Evolutionary conservation across 2,329 filamentous ascomycete genomes (phyloP).

Genomic region (Claviceps pazoutovae): DNA sequence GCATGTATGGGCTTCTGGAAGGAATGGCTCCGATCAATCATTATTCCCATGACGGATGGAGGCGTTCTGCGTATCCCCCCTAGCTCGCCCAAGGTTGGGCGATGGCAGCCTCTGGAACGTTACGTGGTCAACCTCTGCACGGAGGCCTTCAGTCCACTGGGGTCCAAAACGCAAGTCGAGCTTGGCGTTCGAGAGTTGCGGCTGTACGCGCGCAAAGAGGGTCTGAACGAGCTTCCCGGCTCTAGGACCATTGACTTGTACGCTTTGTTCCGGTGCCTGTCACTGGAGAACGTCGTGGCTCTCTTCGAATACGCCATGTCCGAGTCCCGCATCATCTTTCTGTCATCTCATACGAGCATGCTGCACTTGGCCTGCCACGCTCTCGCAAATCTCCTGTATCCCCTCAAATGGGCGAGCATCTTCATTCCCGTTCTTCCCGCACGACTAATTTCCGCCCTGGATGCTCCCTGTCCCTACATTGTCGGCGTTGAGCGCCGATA

Average conservation of each 20-base stretch:
- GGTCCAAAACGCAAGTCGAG: constrained; percentile 92
- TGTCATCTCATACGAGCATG: constrained; percentile 94
- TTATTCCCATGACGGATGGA: constrained; percentile 93
- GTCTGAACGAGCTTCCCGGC: constrained; percentile 80
- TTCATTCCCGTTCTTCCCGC: constrained; percentile 87
- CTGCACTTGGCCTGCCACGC: constrained; percentile 83
- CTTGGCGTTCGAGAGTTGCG: constrained; percentile 78
- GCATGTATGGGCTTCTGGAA: constrained; percentile 91
- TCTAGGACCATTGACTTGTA: constrained; percentile 87
- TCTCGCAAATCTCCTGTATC: constrained; percentile 74
- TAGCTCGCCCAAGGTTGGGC: constrained; percentile 78
- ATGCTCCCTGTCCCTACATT: constrained; percentile 93
- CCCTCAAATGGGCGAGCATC: constrained; percentile 83
- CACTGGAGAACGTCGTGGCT: constrained; percentile 81
- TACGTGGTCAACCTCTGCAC: constrained; percentile 96
- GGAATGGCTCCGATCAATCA: constrained; percentile 85
- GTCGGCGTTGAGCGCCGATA: constrained; percentile 91
- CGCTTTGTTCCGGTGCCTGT: constrained; percentile 78
- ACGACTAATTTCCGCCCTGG: constrained; percentile 74
- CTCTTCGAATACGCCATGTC: constrained; percentile 87
- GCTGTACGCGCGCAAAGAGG: constrained; percentile 86
- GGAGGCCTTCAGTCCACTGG: constrained; percentile 81
- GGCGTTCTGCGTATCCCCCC: constrained; percentile 68
- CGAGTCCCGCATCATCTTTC: constrained; percentile 88
- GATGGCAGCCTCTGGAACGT: constrained; percentile 91